Base-by-base conservation (phyloP, 2,329 filamentous ascomycete species). In the Exutisphaerella laricina region DNA sequence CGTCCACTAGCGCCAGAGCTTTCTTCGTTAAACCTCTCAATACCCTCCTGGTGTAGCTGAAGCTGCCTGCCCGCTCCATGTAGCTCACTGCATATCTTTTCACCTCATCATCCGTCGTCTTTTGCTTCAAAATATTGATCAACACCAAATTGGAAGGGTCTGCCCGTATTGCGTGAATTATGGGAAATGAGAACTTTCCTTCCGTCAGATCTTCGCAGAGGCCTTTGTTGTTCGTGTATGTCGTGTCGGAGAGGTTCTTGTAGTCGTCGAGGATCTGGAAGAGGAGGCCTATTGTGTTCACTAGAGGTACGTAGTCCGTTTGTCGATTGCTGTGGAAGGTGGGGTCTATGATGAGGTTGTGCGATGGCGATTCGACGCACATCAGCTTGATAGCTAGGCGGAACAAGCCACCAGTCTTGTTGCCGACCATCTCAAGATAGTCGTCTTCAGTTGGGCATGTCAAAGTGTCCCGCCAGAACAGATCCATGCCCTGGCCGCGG, bases 231-330 rank as follows among this genome's bases (percentile, higher is more conserved):
- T 84, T 73, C 26, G 81, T 82, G 71, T 96, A 96, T 58, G 59
- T 64, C 2, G 65, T 60, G 29, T 69, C 62, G 40, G 65, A 66
- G 31, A 98, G 79, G 64, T 97, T 97, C 65, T 88, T 80, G 70
- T 95, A 95, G 74, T 98, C 92, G 70, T 90, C 86, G 56, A 85
- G 79, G 67, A 94, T 92, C 66, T 94, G 88, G 73, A 88, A 94
- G 63, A 92, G 80, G 43, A 92, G 78, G 22, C 88, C 88, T 45
- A 94, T 79, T 22, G 88, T 72, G 65, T 88, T 94, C 59, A 94
- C 86, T 13, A 98, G 79, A 13, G 87, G 83, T 23, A 88, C 78
- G 66, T 85, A 90, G 70, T 90, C 84, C 39, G 72, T 26, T n/a
- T n/a, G n/a, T 35, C 17, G 28, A 45, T 38, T 23, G 36, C 45